phyloP scores from a whole-genome alignment of 2,329 filamentous ascomycete species.

The Hymenoscyphus scutula region DNA sequence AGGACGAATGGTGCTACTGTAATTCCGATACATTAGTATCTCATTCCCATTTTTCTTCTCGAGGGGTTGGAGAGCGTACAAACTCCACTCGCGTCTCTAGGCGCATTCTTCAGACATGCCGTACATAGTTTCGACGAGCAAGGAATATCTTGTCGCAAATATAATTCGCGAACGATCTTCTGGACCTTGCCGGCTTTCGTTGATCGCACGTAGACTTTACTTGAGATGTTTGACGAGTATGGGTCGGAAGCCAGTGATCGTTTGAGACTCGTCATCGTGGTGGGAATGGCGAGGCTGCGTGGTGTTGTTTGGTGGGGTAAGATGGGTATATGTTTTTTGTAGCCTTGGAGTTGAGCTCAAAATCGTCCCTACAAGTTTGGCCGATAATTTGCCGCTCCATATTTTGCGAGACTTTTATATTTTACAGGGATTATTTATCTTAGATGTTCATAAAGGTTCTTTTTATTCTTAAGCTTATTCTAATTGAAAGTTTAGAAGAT shows the following conservation, averaged over 20 bases:
- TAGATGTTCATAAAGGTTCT: no score
- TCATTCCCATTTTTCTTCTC: background rate
- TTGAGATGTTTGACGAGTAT: conserved; percentile 73
- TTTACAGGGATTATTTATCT: background rate
- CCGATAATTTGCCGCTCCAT: background rate
- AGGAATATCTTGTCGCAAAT: conserved; percentile 93
- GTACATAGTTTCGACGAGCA: conserved; percentile 91
- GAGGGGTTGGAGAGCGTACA: conserved; percentile 47
- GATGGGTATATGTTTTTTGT: background rate
- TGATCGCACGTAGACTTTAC: conserved; percentile 93
- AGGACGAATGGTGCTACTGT: conserved; percentile 80
- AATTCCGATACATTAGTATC: background rate
- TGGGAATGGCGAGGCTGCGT: background rate
- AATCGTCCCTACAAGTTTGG: background rate
- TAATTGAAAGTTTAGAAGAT: no score
- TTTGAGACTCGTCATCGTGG: conserved; percentile 65
- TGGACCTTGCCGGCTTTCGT: conserved; percentile 96
- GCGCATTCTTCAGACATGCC: conserved; percentile 70
- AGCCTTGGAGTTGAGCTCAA: background rate
- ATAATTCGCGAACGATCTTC: conserved; percentile 96
- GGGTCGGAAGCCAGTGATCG: conserved; percentile 52
- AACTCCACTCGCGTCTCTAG: conserved; percentile 74
- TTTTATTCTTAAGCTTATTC: no score
- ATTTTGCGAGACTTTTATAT: background rate
- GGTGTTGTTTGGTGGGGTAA: background rate